Conservation (phyloP, 345 rosid species). For the Carallia pectinifolia region DNA sequence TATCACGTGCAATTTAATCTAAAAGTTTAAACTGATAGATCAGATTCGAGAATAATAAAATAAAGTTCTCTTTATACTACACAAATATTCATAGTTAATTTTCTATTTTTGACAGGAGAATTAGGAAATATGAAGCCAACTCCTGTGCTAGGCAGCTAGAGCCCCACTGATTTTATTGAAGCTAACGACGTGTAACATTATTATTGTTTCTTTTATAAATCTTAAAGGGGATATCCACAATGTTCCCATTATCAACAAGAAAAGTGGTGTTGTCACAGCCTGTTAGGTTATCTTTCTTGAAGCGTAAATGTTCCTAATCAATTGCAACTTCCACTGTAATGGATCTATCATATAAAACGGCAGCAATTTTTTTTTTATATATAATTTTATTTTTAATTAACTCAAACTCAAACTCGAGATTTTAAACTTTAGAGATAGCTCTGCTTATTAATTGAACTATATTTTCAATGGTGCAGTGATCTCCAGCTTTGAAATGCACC, state of each 20-base stretch:
- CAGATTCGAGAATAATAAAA: no score
- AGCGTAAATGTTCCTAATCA: conserved; percentile 7
- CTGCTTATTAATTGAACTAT: no score
- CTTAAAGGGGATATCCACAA: conserved; percentile 4
- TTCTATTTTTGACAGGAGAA: neutral
- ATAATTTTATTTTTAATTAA: no score
- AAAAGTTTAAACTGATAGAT: no score
- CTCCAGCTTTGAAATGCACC: conserved; percentile 41
- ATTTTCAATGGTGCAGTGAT: conserved; percentile 15
- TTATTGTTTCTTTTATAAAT: neutral
- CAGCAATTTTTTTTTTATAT: neutral
- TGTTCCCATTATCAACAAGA: conserved; percentile 17
- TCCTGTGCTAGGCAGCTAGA: neutral
- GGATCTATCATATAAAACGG: neutral
- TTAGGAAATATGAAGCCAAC: neutral
- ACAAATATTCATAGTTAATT: no score
- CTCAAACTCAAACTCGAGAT: no score
- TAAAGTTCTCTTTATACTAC: no score
- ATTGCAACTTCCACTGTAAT: neutral
- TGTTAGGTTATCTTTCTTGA: conserved; percentile 9
- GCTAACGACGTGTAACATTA: neutral
- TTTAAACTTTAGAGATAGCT: no score
- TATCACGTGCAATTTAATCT: no score
- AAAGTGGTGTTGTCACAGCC: conserved; percentile 14
- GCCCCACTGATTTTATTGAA: neutral